These are phyloP conservation scores for Peterozyma toletana DNA, from an alignment of 805 yeast species.

Conservation along the genomic window DNA sequence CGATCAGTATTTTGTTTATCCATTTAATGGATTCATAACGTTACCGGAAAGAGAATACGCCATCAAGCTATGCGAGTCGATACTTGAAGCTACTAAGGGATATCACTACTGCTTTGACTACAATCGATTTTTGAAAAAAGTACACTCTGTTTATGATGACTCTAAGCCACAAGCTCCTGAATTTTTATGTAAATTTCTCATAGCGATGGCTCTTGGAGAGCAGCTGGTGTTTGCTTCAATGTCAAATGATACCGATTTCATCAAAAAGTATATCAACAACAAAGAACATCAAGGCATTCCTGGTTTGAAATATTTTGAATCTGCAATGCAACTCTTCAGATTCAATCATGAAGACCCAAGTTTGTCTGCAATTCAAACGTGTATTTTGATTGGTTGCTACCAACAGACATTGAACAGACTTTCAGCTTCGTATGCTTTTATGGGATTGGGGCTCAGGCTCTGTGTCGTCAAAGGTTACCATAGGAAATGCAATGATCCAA, in stretches of 20 bases:
- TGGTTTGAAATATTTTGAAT: conserved; percentile 22
- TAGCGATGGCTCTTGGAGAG: conserved; percentile 11
- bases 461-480: conserved; percentile 25
- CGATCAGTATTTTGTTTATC: conserved; percentile 7
- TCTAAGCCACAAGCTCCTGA: conserved; percentile 15
- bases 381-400: conserved; percentile 25
- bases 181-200: conserved; percentile 14
- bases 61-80: conserved; percentile 11
- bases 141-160: conserved; percentile 14
- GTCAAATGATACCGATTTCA: conserved; percentile 7
- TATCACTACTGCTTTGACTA: conserved; percentile 18
- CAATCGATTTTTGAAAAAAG: conserved; percentile 11
- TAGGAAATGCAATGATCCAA: conserved; percentile 14
- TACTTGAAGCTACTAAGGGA: conserved; percentile 13
- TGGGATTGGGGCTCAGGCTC: conserved; percentile 26
- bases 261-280: not conserved
- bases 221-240: conserved; percentile 11
- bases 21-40: conserved; percentile 10
- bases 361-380: conserved; percentile 23
- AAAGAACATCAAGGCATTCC: conserved; percentile 10
- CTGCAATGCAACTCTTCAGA: conserved; percentile 17
- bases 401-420: conserved; percentile 29
- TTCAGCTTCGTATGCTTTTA: conserved; percentile 24
- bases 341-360: conserved; percentile 23
- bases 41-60: conserved; percentile 15